Evolutionary conservation across 306 rosid genomes (phyloP).

Genomic region (Oxytropis ochrocephala): DNA sequence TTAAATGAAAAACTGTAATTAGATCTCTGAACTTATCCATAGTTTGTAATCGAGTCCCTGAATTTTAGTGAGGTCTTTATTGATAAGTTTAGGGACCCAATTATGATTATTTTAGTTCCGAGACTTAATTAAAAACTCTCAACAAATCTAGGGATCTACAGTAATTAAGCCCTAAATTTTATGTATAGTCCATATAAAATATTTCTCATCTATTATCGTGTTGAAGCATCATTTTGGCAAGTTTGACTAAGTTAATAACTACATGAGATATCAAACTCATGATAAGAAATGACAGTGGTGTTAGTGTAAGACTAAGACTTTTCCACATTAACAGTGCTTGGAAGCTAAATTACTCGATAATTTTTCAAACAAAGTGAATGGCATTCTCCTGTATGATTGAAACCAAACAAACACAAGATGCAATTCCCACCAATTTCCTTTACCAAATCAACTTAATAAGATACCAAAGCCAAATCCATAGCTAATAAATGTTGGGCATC

Average conservation of each 20-base stretch:
- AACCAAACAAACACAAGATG: slow-evolving; percentile 3
- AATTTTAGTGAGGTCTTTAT: too few relatives aligned
- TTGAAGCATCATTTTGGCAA: background rate
- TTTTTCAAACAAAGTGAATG: background rate
- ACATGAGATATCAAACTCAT: background rate
- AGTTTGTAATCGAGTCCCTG: too few relatives aligned
- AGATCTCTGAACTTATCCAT: too few relatives aligned
- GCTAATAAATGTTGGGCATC: background rate
- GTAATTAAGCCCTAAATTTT: background rate
- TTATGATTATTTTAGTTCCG: too few relatives aligned
- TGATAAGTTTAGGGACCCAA: too few relatives aligned
- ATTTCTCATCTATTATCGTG: background rate
- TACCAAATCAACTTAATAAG: background rate
- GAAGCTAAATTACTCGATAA: background rate
- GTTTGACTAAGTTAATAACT: background rate
- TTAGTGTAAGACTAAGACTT: background rate
- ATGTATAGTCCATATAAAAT: background rate
- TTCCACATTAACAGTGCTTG: background rate
- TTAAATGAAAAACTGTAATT: too few relatives aligned
- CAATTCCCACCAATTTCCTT: background rate
- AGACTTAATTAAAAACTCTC: too few relatives aligned
- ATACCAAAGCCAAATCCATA: background rate
- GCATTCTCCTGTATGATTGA: background rate
- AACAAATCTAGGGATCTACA: too few relatives aligned
- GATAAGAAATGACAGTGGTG: background rate